Conservation (phyloP, 2,329 filamentous ascomycete genomes). For the Rhynchosporium graminicola region DNA sequence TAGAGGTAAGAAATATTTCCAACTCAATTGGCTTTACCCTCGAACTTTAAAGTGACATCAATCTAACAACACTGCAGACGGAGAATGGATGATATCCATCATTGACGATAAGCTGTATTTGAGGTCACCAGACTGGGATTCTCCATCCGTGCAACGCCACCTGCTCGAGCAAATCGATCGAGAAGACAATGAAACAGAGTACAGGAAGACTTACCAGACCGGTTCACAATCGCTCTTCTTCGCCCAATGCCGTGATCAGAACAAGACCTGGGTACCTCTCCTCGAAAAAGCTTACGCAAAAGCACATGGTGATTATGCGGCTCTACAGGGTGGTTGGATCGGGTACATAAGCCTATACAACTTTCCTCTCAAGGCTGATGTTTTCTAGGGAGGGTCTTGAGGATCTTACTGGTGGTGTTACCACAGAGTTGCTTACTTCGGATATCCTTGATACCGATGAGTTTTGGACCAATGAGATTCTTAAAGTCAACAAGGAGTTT, state of each 20-base stretch:
- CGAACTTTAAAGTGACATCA: neutral
- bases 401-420: conserved; percentile 70
- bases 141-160: conserved; percentile 71
- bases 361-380: neutral
- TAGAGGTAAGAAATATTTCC: conserved; percentile 43
- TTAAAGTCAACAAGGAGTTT: conserved; percentile 79
- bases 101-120: conserved; percentile 90
- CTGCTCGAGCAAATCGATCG: conserved; percentile 75
- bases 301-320: conserved; percentile 75
- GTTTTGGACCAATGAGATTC: conserved; percentile 82
- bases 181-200: conserved; percentile 70
- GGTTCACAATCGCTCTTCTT: conserved; percentile 79
- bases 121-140: conserved; percentile 79
- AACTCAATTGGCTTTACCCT: neutral
- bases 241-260: conserved; percentile 71
- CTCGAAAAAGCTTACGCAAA: conserved; percentile 85
- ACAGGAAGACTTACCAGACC: conserved; percentile 43
- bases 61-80: conserved; percentile 51
- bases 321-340: conserved; percentile 70
- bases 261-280: conserved; percentile 81
- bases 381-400: conserved; percentile 65
- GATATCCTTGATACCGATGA: conserved; percentile 77
- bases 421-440: conserved; percentile 65
- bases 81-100: conserved; percentile 89
- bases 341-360: conserved; percentile 48